Conservation (phyloP, 2,329 filamentous ascomycete species). For the Diplodia mutila region DNA sequence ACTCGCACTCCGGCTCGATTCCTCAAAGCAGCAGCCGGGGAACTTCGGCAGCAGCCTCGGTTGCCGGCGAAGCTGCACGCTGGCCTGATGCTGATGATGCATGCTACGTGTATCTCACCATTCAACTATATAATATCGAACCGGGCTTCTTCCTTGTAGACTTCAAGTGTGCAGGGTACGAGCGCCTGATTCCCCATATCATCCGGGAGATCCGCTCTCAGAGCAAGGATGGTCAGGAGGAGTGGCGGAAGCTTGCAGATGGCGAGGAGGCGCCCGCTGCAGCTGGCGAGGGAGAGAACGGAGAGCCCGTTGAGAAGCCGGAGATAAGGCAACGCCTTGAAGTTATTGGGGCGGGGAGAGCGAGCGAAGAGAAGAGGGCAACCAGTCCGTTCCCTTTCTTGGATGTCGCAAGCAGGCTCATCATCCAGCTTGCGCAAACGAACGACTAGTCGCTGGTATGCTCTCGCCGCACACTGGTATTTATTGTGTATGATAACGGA, state of each 20-base stretch:
- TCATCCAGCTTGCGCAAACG: constrained; percentile 81
- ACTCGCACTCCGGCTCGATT: constrained; percentile 7
- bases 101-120: constrained; percentile 92
- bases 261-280: constrained; percentile 38
- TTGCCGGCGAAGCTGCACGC: constrained; percentile 39
- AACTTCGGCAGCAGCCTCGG: constrained; percentile 36
- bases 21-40: constrained; percentile 40
- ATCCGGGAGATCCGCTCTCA: constrained; percentile 42
- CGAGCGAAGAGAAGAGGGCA: constrained; percentile 85
- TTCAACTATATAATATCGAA: constrained; percentile 94
- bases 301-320: constrained; percentile 35
- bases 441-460: constrained; percentile 17
- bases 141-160: constrained; percentile 88
- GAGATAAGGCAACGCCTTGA: constrained; percentile 45
- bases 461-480: not conserved
- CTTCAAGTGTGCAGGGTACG: constrained; percentile 98
- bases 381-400: constrained; percentile 95
- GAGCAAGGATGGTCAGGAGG: constrained; percentile 28
- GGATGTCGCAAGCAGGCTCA: constrained; percentile 88
- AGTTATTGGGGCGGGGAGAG: constrained; percentile 53
- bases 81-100: constrained; percentile 61
- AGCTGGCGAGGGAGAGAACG: constrained; percentile 32
- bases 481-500: constrained; percentile 4
- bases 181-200: constrained; percentile 69
- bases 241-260: constrained; percentile 36